These are phyloP conservation scores for Xylaria sp. DNA, from an alignment of 2,329 filamentous ascomycete genomes.

Conservation along the genomic window DNA sequence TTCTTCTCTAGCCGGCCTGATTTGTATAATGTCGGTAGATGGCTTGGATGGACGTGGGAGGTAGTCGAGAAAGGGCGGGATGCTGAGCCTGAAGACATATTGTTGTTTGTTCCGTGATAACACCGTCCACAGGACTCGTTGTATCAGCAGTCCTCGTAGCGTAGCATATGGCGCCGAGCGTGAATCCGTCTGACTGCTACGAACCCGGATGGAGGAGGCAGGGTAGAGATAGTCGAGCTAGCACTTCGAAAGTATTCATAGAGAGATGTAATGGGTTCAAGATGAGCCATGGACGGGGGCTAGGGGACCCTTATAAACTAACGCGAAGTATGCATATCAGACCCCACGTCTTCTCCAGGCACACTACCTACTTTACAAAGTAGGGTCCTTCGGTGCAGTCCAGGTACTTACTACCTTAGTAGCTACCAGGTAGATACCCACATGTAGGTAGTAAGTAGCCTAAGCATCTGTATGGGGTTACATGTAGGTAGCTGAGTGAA, in stretches of 20 bases:
- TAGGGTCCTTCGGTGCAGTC: too few relatives aligned
- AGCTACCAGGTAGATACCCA: too few relatives aligned
- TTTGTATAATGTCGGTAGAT: constrained; percentile 46
- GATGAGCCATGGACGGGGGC: neutral
- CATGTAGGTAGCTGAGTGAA: too few relatives aligned
- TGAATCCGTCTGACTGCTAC: neutral
- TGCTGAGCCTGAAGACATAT: constrained; percentile 33
- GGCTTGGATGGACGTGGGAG: constrained; percentile 46
- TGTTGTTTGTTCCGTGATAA: neutral
- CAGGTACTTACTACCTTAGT: neutral
- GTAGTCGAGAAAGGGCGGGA: constrained; percentile 44
- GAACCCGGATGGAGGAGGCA: neutral
- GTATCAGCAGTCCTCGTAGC: neutral
- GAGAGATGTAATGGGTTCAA: neutral
- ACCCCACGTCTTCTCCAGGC: constrained; percentile 3
- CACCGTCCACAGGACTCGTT: neutral
- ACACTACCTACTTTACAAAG: too few relatives aligned
- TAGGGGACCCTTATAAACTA: neutral
- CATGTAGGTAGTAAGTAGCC: too few relatives aligned
- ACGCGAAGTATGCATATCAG: neutral
- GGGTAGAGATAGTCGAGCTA: neutral
- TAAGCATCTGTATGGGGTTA: too few relatives aligned
- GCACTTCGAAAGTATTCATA: neutral
- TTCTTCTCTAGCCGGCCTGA: constrained; percentile 45
- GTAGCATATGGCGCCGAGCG: neutral